These are phyloP conservation scores for Kwoniella sp. DNA, from an alignment of 768 basidiomycete genomes.

Conservation along the genomic window DNA sequence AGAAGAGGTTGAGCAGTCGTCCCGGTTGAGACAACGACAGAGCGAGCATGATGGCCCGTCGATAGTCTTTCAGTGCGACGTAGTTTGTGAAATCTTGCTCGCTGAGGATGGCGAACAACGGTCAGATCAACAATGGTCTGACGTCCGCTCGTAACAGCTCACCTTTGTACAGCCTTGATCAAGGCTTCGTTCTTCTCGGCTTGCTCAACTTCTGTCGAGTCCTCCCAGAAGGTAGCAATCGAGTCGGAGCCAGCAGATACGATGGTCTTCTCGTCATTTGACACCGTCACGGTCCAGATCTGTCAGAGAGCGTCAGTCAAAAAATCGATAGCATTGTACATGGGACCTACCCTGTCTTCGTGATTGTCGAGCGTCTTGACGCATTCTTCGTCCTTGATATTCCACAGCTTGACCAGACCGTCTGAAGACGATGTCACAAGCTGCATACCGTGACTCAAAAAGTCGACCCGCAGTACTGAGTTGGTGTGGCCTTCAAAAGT, in stretches of 20 bases:
- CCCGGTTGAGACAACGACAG: conserved; percentile 91
- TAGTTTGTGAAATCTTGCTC: conserved; percentile 96
- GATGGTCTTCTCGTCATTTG: conserved; percentile 72
- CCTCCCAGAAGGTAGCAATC: conserved; percentile 91
- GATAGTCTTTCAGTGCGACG: conserved; percentile 79
- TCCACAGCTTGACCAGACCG: conserved; percentile 95
- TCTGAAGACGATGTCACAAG: conserved; percentile 87
- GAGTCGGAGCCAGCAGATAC: conserved; percentile 96
- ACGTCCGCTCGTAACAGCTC: too few relatives aligned
- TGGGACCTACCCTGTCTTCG: conserved; percentile 78
- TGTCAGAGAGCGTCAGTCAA: conserved; percentile 43
- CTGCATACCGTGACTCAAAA: conserved; percentile 75
- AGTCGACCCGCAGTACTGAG: conserved; percentile 89
- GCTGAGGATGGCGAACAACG: too few relatives aligned
- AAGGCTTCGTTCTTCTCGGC: conserved; percentile 68
- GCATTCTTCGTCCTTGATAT: conserved; percentile 80
- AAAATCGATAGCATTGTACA: background rate
- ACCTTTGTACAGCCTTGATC: conserved; percentile 75
- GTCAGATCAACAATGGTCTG: too few relatives aligned
- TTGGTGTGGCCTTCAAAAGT: conserved; percentile 99
- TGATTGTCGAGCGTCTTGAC: conserved; percentile 88
- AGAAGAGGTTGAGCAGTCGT: conserved; percentile 72
- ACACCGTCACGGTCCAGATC: conserved; percentile 95
- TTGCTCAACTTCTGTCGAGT: conserved; percentile 81
- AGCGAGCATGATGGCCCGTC: conserved; percentile 82